Evolutionary conservation across 495 filamentous ascomycete genomes (phyloP).

Genomic region (Xylaria cubensis): DNA sequence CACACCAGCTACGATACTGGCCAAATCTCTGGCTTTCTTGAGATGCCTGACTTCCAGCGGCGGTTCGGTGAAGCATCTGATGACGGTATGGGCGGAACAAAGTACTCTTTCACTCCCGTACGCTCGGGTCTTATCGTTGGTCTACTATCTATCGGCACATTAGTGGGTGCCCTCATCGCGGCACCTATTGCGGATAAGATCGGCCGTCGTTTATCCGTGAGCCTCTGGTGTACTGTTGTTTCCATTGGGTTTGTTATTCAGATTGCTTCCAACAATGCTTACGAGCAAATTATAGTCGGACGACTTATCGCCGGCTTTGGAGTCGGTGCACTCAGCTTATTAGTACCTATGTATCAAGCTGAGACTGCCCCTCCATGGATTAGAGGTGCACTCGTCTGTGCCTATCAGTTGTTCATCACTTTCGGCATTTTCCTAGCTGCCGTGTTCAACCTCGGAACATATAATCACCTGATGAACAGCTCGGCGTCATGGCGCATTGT

Average conservation of each 20-base stretch:
- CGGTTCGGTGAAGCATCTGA: conserved; percentile 47
- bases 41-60: conserved; percentile 60
- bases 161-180: conserved; percentile 41
- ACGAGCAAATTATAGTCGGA: conserved; percentile 58
- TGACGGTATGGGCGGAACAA: conserved; percentile 36
- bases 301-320: conserved; percentile 67
- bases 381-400: conserved; percentile 63
- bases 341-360: conserved; percentile 68
- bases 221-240: conserved; percentile 41
- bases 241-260: conserved; percentile 61
- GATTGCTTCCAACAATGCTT: conserved; percentile 53
- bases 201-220: conserved; percentile 43
- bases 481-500: conserved; percentile 70
- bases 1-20: conserved; percentile 67
- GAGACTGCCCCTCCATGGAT: conserved; percentile 63
- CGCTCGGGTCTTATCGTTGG: conserved; percentile 50
- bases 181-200: conserved; percentile 46
- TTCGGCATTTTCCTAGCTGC: conserved; percentile 77
- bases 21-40: conserved; percentile 66
- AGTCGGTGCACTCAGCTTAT: conserved; percentile 68
- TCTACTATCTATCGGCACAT: conserved; percentile 52
- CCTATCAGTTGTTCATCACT: conserved; percentile 81
- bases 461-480: conserved; percentile 49
- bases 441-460: conserved; percentile 66
- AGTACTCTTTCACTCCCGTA: conserved; percentile 32